Base-by-base conservation (phyloP, 139 green algal genomes). In the Chlorella sp. region DNA sequence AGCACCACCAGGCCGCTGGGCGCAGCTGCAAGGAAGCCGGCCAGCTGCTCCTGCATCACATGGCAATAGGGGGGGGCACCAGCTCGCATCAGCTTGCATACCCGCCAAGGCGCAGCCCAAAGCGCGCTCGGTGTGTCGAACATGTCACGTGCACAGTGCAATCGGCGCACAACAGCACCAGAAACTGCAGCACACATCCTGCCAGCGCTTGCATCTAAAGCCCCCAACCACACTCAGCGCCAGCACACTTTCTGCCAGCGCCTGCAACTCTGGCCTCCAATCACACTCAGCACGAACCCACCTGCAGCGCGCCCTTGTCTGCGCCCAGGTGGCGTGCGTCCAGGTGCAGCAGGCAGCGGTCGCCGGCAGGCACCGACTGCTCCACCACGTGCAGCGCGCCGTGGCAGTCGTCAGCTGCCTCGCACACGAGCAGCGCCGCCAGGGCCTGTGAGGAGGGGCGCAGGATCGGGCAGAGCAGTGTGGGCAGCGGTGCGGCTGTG, bases 1-100 rank as follows among this genome's bases (percentile, higher is more conserved):
- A 88, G 26, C 44, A 88, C 11, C 64, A 88, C 85, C 34, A 88
- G 17, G 20, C 85, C 85, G 1, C 30, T 40, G 51, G 85, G 85
- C 43, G 7, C 20, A 1, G 43, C 36, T 3, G 46, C 44, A 20
- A 88, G 36, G 69, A 88, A 88, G 54, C 30, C 36, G 9, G 65
- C 78, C 68, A 88, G 51, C 68, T 58, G 65, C n/a, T 8, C 38
- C 65, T 88, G 85, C 46, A 86, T 1, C 8, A 46, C n/a, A n/a
- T n/a, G n/a, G n/a, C n/a, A n/a, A n/a, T n/a, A n/a, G n/a, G n/a
- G n/a, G n/a, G n/a, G n/a, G n/a, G n/a, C n/a, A n/a, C n/a, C n/a
- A n/a, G n/a, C n/a, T n/a, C n/a, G n/a, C n/a, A n/a, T n/a, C n/a
- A n/a, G n/a, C n/a, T n/a, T n/a, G n/a, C n/a, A n/a, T n/a, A n/a